Base-by-base conservation (phyloP, 148 eudicot species). In the Persicaria tinctoria region DNA sequence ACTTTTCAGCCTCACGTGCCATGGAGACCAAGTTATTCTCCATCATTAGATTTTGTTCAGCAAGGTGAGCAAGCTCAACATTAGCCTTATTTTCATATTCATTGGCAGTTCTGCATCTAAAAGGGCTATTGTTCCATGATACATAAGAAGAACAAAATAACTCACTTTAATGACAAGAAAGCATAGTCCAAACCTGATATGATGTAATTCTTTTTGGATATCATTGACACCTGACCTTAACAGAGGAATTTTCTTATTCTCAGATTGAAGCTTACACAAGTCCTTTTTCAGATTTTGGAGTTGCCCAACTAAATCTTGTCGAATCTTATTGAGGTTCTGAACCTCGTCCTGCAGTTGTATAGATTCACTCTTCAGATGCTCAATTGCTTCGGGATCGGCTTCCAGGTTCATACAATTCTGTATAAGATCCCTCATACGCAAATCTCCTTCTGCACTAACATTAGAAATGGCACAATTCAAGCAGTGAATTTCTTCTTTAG, bases 1-100 rank as follows among this genome's bases (percentile, higher is more conserved):
- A 84, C 85, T 92, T 95, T 82, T 95, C 99, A 76, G 88, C 89
- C 82, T 95, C 99, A 70, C 97, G 93, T 66, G 97, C 93, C 96
- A 92, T 90, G 45, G 89, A 86, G 54, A 95, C 83, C 89, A 95
- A 73, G 79, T 89, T 90, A 77, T 87, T 90, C 85, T 95, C 96
- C 99, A 92, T 90, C 70, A 90, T 80, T 80, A 86, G 93, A 68
- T 84, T 90, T 80, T 95, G 99, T 66, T 90, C 96, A 20, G 23
- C 23, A 20, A 20, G 23, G 23, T 20, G 23, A 88, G 88, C 75
- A 76, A 95, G 86, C 84, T 88, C 97, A 47, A 90, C 81, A 73
- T 88, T 82, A 76, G 89, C 96, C 80, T 92, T 92, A 87, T 95
- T 95, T 78, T 95, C 99, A 79, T 87, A 90, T 68, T 92, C 99